These are phyloP conservation scores for Cryptococcus sp. DNA, from an alignment of 1,284 basidiomycete genomes.

Conservation along the genomic window DNA sequence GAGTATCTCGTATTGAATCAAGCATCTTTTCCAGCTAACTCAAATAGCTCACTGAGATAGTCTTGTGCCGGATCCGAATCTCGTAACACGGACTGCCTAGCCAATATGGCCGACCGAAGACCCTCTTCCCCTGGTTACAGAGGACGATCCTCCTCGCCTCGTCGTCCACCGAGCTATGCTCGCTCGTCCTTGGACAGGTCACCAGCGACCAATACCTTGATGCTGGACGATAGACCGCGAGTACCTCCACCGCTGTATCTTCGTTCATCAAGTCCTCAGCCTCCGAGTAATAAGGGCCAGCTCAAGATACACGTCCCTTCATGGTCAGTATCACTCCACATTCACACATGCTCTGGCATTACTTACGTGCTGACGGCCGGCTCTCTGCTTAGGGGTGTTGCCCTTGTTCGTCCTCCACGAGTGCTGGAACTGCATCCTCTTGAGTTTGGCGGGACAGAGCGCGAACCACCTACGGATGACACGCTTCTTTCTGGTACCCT, in stretches of 20 bases:
- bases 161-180: conserved; percentile 37
- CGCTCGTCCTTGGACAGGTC: conserved; percentile 39
- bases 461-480: conserved; percentile 47
- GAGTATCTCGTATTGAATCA: too few species aligned
- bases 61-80: too few species aligned
- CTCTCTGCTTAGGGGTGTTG: conserved; percentile 33
- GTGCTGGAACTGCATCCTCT: conserved; percentile 37
- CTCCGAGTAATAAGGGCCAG: conserved; percentile 26
- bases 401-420: conserved; percentile 40
- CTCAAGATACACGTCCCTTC: conserved; percentile 45
- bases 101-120: too few species aligned
- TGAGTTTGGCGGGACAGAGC: conserved; percentile 22
- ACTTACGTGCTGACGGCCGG: neutral
- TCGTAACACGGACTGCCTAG: too few species aligned
- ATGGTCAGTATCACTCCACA: conserved; percentile 33
- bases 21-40: too few species aligned
- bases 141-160: conserved; percentile 15
- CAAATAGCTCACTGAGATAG: too few species aligned
- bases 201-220: conserved; percentile 32
- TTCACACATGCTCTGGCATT: neutral
- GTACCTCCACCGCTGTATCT: conserved; percentile 48
- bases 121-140: neutral
- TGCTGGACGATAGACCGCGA: conserved; percentile 37
- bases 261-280: conserved; percentile 32
- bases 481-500: conserved; percentile 46